A percentile compares a stretch with the other conserved stretches of the same genome.
phyloP scores from a whole-genome alignment of 306 rosid species.

The Cucumis hystrix region DNA sequence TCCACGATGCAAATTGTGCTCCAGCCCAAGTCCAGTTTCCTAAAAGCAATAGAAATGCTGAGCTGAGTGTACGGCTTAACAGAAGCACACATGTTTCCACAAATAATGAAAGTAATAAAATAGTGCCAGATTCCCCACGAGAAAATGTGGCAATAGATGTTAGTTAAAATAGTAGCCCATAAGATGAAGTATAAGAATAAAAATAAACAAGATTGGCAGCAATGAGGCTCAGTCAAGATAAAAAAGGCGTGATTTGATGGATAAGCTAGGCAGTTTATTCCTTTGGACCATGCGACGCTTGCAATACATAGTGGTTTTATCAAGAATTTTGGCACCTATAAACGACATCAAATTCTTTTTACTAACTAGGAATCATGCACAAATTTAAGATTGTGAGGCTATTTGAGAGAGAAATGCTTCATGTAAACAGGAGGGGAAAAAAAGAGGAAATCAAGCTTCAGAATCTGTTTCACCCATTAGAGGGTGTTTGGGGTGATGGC shows the following conservation, averaged over 20 bases:
- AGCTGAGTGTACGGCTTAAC: constrained; percentile 1
- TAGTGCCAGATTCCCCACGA: neutral
- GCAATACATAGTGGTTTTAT: neutral
- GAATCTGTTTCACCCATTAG: neutral
- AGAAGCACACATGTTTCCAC: constrained; percentile 3
- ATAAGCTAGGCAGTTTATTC: neutral
- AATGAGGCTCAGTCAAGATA: neutral
- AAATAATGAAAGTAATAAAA: neutral
- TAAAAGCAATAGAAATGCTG: constrained; percentile 22
- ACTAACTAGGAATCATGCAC: neutral
- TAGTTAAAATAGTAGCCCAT: neutral
- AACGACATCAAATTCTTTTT: neutral
- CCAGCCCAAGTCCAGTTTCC: constrained; percentile 79
- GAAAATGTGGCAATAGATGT: neutral
- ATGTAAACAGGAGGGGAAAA: neutral
- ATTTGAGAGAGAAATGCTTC: neutral
- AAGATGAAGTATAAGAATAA: neutral
- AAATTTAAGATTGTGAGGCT: neutral
- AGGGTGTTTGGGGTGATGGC: too few species aligned
- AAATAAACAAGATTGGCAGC: neutral
- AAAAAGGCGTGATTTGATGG: neutral
- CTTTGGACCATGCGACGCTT: neutral
- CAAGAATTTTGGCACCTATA: neutral
- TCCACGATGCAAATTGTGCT: constrained; percentile 92
- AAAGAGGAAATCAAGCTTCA: neutral